Evolutionary conservation across 345 rosid genomes (phyloP), one percentile per base, ranked within the genome.

Genomic region (Arabidopsis suecica): DNA sequence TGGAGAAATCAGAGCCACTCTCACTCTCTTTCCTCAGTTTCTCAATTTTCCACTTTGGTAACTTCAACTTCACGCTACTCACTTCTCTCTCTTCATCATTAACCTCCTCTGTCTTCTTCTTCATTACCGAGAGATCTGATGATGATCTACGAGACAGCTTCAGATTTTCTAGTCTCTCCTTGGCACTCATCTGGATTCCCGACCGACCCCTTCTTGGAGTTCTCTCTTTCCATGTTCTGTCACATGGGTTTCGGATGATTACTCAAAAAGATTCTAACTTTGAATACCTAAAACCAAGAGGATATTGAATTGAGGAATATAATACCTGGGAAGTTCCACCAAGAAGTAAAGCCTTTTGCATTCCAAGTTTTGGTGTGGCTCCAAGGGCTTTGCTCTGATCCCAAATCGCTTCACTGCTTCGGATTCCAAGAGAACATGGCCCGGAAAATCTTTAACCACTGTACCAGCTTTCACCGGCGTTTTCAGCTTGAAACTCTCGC

Each of bases 391-490:
- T 3, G 98, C 94, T 65, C 94, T 84, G 16, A 67, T 74, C 2
- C 99, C 97, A 22, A 68, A 83, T 61, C 86, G 98, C 82, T 87
- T 91, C 3, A 93, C 93, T 0, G 88, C 74, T 74, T 93, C 96
- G 0, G 98, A 96, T 47, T 96, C 98, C 23, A 96, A 48, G 73
- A 96, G 63, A 50, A 87, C 96, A 42, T 79, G 83, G 0, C 96
- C 96, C 0, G 98, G 98, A 53, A 86, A 75, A 69, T 87, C 88
- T 60, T 83, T 80, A 6, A 87, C 70, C 10, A 89, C 91, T 38
- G 86, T 90, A 11, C 83, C 88, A n/a, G 96, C 97, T n/a, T 69
- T 84, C 58, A 91, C 89, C 1, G 98, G 99, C 0, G 96, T 85
- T 79, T 81, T 84, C n/a, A 93, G 14, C 88, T 93, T 91, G 53